phyloP scores from a whole-genome alignment of 2,329 filamentous ascomycete species.

The Aspergillus luchuensis region DNA sequence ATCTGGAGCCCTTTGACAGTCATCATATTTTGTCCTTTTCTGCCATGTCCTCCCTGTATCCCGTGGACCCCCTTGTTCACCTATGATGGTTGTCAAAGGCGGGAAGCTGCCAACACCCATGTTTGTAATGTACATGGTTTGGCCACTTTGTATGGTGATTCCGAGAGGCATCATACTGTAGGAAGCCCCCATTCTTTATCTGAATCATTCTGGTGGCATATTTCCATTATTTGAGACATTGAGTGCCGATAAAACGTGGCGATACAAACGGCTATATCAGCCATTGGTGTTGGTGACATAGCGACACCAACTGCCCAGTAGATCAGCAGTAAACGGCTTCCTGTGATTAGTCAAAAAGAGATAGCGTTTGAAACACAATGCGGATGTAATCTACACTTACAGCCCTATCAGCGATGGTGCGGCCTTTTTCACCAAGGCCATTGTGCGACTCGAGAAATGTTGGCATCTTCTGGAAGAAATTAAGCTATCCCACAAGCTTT shows the following conservation, averaged over 20 bases:
- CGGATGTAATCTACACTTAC: background rate
- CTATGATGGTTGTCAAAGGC: background rate
- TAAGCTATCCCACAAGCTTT: background rate
- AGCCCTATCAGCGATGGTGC: background rate
- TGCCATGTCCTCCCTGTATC: background rate
- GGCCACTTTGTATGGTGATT: background rate
- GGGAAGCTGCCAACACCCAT: background rate
- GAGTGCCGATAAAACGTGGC: background rate
- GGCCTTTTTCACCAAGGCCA: background rate
- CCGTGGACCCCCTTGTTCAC: background rate
- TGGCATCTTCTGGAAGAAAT: background rate
- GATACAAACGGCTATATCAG: background rate
- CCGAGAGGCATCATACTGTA: background rate
- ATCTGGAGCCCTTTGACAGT: background rate
- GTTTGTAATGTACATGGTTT: background rate
- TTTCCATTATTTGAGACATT: background rate
- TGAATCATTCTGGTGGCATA: too few relatives aligned
- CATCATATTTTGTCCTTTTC: background rate
- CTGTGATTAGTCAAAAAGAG: background rate
- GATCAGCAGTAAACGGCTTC: slow-evolving; percentile 2
- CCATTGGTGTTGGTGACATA: slow-evolving; percentile 2
- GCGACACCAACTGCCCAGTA: background rate
- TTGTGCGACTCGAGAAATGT: background rate
- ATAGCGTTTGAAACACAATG: background rate
- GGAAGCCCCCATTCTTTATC: background rate